phyloP scores from a whole-genome alignment of 2,329 filamentous ascomycete species.

The Pseudocercospora pini-densiflorae region DNA sequence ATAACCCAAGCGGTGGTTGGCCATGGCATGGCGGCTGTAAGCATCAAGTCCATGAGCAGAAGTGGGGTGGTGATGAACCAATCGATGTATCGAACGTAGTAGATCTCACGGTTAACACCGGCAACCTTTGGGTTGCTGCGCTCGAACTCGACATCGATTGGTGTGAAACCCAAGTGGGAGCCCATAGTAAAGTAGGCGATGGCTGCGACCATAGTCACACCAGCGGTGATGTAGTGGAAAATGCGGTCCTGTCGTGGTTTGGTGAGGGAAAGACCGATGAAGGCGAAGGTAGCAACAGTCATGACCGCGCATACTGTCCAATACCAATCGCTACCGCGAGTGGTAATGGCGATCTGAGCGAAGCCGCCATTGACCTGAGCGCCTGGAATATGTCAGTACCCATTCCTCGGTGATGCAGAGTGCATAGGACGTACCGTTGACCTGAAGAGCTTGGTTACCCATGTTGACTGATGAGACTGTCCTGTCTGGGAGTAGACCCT shows the following conservation, averaged over 20 bases:
- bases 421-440: conserved; percentile 44
- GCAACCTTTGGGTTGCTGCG: conserved; percentile 50
- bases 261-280: conserved; percentile 58
- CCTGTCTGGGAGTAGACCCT: not conserved
- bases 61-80: conserved; percentile 69
- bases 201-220: conserved; percentile 61
- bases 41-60: conserved; percentile 64
- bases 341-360: conserved; percentile 61
- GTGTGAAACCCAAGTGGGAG: conserved; percentile 67
- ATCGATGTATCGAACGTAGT: conserved; percentile 69
- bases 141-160: conserved; percentile 65
- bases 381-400: conserved; percentile 32
- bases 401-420: not conserved
- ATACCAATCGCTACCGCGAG: conserved; percentile 65
- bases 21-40: conserved; percentile 68
- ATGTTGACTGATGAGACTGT: conserved; percentile 10
- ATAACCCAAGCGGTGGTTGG: conserved; percentile 67
- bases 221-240: conserved; percentile 68
- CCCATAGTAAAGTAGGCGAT: conserved; percentile 71
- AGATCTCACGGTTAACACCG: conserved; percentile 64
- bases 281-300: conserved; percentile 57
- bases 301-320: conserved; percentile 66
- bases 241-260: conserved; percentile 61
- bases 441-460: conserved; percentile 52
- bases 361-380: conserved; percentile 50